Evolutionary conservation across 352 stramenopile genomes (phyloP).

Genomic region (Pythium graminicola): DNA sequence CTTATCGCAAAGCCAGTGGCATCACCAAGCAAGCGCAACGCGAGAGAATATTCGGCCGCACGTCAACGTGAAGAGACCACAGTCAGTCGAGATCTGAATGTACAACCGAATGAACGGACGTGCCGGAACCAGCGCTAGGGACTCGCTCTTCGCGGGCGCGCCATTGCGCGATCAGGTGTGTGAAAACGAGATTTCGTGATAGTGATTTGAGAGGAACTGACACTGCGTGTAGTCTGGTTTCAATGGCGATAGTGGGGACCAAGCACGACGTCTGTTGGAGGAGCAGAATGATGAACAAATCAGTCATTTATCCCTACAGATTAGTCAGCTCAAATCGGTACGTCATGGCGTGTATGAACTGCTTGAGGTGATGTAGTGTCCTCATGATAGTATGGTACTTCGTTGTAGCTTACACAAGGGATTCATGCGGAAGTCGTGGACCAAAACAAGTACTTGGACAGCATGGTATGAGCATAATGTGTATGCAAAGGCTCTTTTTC

Average conservation of each 20-base stretch:
- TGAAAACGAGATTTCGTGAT: too few species aligned
- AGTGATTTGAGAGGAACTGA: too few species aligned
- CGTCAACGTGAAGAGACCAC: too few species aligned
- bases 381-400: not conserved
- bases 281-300: constrained; percentile 88
- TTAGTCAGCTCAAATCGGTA: constrained; percentile 81
- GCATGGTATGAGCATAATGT: constrained; percentile 48
- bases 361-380: not conserved
- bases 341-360: not conserved
- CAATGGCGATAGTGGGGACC: constrained; percentile 55
- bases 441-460: constrained; percentile 76
- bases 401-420: constrained; percentile 54
- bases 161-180: constrained; percentile 43
- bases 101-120: constrained; percentile 76
- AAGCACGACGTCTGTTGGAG: constrained; percentile 71
- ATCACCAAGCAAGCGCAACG: not conserved
- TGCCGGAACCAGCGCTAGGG: constrained; percentile 37
- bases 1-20: constrained; percentile 12
- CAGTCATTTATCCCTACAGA: constrained; percentile 82
- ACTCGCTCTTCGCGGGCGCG: constrained; percentile 60
- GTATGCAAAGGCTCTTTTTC: not conserved
- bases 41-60: too few species aligned
- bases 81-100: constrained; percentile 35
- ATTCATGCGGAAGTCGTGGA: constrained; percentile 78
- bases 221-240: constrained; percentile 25